These are phyloP conservation scores for Petasospora rhodanensis DNA, from an alignment of 1,139 yeast genomes.

Conservation along the genomic window DNA sequence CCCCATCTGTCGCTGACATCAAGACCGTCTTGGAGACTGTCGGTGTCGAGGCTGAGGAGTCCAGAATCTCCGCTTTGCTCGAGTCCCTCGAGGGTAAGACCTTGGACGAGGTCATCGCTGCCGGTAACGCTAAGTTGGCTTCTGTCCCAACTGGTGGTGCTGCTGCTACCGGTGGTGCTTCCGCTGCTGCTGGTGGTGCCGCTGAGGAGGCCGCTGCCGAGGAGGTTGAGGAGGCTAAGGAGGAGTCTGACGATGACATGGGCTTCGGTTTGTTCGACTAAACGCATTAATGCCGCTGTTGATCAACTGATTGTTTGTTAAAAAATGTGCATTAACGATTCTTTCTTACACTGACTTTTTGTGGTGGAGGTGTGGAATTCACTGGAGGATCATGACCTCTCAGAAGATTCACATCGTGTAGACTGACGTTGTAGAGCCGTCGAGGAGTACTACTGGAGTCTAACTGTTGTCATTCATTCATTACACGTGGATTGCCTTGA, in stretches of 20 bases:
- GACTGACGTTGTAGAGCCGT: too few relatives aligned
- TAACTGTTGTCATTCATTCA: too few relatives aligned
- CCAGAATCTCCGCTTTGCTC: constrained; percentile 79
- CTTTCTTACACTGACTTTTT: constrained; percentile 2
- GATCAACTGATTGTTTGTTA: too few relatives aligned
- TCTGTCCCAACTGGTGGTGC: constrained; percentile 98
- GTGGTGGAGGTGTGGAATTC: neutral
- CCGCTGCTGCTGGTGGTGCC: constrained; percentile 63
- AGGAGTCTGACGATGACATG: constrained; percentile 78
- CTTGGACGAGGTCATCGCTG: constrained; percentile 83
- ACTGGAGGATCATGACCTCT: neutral
- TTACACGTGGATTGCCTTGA: too few relatives aligned
- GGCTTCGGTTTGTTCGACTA: constrained; percentile 71
- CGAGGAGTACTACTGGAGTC: too few relatives aligned
- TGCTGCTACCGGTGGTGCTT: constrained; percentile 69
- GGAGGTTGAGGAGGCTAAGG: constrained; percentile 66
- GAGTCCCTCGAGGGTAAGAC: constrained; percentile 94
- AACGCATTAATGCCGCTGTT: constrained; percentile 16
- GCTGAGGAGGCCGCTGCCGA: constrained; percentile 70
- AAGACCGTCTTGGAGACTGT: constrained; percentile 85
- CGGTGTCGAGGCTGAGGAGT: constrained; percentile 93
- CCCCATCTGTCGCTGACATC: constrained; percentile 94
- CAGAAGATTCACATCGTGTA: too few relatives aligned
- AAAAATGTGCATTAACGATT: constrained; percentile 13
- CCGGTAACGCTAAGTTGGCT: constrained; percentile 93